A percentile compares a stretch with the other conserved stretches of the same genome.
Evolutionary conservation across 495 filamentous ascomycete genomes (phyloP).

Genomic region (Penicillium manginii): DNA sequence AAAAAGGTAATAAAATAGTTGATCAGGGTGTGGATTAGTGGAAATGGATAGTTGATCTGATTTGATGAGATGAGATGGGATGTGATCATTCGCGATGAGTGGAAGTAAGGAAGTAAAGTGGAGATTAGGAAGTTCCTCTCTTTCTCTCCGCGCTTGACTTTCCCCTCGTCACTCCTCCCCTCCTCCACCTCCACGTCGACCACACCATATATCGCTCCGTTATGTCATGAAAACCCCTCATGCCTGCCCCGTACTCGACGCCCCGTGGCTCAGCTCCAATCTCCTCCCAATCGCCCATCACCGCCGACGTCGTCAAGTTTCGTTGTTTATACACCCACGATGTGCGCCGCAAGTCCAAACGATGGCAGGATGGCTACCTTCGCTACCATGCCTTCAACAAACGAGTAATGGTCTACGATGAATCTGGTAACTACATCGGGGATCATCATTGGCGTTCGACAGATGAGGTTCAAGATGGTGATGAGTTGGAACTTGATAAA

Average conservation of each 20-base stretch:
- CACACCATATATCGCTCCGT: neutral
- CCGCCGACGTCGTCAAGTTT: slow-evolving; percentile 77
- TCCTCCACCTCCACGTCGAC: too few relatives aligned
- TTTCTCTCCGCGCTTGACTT: neutral
- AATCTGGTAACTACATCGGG: slow-evolving; percentile 75
- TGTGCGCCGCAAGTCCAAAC: slow-evolving; percentile 80
- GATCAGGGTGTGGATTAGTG: neutral
- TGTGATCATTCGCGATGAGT: too few relatives aligned
- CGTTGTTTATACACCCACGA: slow-evolving; percentile 86
- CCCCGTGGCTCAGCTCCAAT: slow-evolving; percentile 29
- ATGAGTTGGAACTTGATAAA: slow-evolving; percentile 80
- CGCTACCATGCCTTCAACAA: slow-evolving; percentile 91
- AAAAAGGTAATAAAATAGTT: neutral
- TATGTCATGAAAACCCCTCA: slow-evolving; percentile 21
- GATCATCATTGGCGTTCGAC: slow-evolving; percentile 80
- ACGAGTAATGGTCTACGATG: slow-evolving; percentile 89
- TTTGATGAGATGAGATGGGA: too few relatives aligned
- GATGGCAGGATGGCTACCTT: slow-evolving; percentile 90
- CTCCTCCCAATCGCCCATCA: slow-evolving; percentile 57
- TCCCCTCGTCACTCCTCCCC: too few relatives aligned
- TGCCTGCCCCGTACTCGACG: slow-evolving; percentile 35
- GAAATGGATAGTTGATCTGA: too few relatives aligned
- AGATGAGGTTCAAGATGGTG: slow-evolving; percentile 69
- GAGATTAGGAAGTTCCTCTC: neutral
- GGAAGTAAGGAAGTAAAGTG: neutral